A percentile compares a stretch with the other conserved stretches of the same genome.
These are phyloP conservation scores for Halophytophthora batemanensis DNA, from an alignment of 352 stramenopile species.

Conservation along the genomic window DNA sequence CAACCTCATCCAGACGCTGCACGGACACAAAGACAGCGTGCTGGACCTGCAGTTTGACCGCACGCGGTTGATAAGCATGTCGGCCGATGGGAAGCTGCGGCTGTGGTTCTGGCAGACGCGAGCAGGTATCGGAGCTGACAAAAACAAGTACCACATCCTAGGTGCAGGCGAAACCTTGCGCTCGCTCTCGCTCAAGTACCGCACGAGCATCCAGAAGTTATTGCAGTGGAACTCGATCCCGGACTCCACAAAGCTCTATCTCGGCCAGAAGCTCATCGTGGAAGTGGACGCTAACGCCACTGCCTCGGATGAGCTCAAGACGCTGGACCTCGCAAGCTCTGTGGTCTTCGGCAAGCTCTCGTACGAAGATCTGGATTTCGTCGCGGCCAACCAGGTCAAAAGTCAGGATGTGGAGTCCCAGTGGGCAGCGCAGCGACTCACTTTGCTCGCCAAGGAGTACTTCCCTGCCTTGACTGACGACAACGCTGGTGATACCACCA, in stretches of 20 bases:
- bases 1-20: conserved; percentile 62
- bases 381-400: conserved; percentile 53
- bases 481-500: conserved; percentile 15
- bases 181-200: conserved; percentile 77
- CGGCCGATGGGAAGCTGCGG: conserved; percentile 44
- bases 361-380: conserved; percentile 62
- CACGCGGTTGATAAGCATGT: conserved; percentile 64
- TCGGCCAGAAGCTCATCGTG: conserved; percentile 76
- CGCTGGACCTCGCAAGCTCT: conserved; percentile 46
- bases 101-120: conserved; percentile 73
- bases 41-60: conserved; percentile 77
- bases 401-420: conserved; percentile 54
- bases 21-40: conserved; percentile 39
- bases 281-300: conserved; percentile 37
- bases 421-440: conserved; percentile 49
- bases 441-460: conserved; percentile 64
- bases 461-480: conserved; percentile 46
- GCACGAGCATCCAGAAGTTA: conserved; percentile 61
- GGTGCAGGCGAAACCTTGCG: conserved; percentile 63
- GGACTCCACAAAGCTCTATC: conserved; percentile 68
- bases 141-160: conserved; percentile 75
- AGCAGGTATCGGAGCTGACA: conserved; percentile 32
- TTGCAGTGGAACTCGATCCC: conserved; percentile 67
- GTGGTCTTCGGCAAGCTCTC: conserved; percentile 53
- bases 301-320: conserved; percentile 55